These are phyloP conservation scores for Cochlearia excelsa DNA, from an alignment of 345 rosid genomes.

Conservation along the genomic window DNA sequence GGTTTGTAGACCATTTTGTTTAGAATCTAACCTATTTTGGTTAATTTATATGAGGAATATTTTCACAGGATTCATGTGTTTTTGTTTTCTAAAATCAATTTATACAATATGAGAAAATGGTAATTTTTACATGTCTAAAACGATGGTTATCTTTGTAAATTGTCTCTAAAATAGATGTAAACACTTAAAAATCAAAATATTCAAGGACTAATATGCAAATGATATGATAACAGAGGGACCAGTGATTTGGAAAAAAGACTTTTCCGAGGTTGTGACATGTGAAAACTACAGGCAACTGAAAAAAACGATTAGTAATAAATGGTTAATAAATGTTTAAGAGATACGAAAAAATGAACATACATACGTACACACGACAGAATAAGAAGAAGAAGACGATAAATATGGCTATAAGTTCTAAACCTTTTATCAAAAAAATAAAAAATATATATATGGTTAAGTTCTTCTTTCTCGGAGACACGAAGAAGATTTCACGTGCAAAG, in stretches of 20 bases:
- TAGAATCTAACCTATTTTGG: no score
- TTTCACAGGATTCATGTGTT: no score
- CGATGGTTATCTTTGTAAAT: not conserved
- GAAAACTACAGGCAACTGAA: slow-evolving; percentile 26
- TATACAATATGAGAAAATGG: no score
- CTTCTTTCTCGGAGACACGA: not conserved
- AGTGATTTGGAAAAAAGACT: not conserved
- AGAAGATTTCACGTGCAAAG: slow-evolving; percentile 4
- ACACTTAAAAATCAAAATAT: not conserved
- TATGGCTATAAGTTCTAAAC: no score
- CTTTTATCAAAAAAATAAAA: no score
- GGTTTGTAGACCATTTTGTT: no score
- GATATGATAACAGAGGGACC: not conserved
- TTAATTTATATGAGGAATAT: no score
- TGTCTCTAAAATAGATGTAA: not conserved
- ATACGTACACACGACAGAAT: not conserved
- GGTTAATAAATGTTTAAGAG: not conserved
- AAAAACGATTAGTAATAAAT: not conserved
- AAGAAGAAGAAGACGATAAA: not conserved
- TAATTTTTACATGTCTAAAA: not conserved
- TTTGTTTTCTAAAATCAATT: no score
- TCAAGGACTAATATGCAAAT: slow-evolving; percentile 5
- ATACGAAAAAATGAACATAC: not conserved
- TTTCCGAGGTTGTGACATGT: slow-evolving; percentile 17
- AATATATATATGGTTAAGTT: not conserved